phyloP scores from a whole-genome alignment of 2,329 filamentous ascomycete genomes.

The Colletotrichum lupini region DNA sequence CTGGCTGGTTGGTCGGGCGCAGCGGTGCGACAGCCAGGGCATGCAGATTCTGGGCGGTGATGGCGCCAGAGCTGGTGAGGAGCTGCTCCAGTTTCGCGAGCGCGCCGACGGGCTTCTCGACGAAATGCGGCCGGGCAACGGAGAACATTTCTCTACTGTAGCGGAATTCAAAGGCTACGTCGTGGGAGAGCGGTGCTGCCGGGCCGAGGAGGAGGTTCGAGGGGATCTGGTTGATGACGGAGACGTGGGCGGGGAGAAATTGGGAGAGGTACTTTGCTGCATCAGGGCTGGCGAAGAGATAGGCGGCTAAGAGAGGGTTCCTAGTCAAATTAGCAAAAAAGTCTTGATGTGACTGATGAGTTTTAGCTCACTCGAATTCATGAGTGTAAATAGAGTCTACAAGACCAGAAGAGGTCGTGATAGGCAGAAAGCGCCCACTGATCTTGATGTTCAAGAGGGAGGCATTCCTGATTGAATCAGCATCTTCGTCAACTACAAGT shows the following conservation, averaged over 20 bases:
- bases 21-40: conserved; percentile 15
- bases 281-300: conserved; percentile 61
- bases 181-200: conserved; percentile 16
- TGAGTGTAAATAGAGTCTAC: conserved; percentile 15
- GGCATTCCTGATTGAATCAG: conserved; percentile 1
- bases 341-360: rapidly evolving
- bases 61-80: conserved; percentile 1
- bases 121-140: conserved; percentile 22
- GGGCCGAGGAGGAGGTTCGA: conserved; percentile 55
- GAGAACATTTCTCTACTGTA: conserved; percentile 33
- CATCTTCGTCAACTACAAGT: conserved; percentile 38
- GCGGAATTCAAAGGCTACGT: conserved; percentile 15
- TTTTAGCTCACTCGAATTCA: conserved; percentile 16
- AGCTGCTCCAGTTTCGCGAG: conserved; percentile 21
- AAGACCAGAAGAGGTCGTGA: conserved; percentile 33
- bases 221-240: conserved; percentile 69
- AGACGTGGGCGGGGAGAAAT: conserved; percentile 60
- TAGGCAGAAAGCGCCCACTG: conserved; percentile 42
- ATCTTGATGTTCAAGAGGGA: conserved; percentile 31
- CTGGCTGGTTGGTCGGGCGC: conserved; percentile 22
- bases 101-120: conserved; percentile 13
- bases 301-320: conserved; percentile 52
- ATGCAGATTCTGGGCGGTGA: conserved; percentile 7
- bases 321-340: conserved; percentile 34
- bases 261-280: conserved; percentile 70